These are phyloP conservation scores for Stephania yunnanensis DNA, from an alignment of 164 flowering plant genomes.

Conservation along the genomic window DNA sequence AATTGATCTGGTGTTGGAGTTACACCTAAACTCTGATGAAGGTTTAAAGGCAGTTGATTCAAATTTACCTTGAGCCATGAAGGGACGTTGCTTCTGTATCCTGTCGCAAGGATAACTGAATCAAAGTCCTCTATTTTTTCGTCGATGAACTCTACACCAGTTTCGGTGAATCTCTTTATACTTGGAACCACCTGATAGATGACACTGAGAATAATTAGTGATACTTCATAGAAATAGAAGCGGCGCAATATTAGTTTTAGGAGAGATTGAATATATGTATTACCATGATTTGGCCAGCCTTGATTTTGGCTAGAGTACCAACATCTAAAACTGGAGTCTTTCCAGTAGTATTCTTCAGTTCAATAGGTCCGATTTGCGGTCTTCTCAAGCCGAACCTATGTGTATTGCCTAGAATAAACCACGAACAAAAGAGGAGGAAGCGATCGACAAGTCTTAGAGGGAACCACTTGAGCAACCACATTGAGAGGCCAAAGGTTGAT, in stretches of 20 bases:
- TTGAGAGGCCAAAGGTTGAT: slow-evolving; percentile 44
- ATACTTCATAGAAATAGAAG: background rate
- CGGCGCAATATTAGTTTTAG: background rate
- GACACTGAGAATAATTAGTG: background rate
- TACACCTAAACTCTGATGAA: background rate
- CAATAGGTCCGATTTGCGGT: slow-evolving; percentile 43
- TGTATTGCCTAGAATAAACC: slow-evolving; percentile 37
- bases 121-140: slow-evolving; percentile 29
- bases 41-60: background rate
- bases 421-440: slow-evolving; percentile 28
- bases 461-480: slow-evolving; percentile 43
- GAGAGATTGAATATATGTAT: background rate
- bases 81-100: slow-evolving; percentile 41
- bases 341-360: slow-evolving; percentile 28
- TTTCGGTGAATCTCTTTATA: slow-evolving; percentile 22
- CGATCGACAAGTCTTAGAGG: slow-evolving; percentile 39
- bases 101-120: slow-evolving; percentile 42
- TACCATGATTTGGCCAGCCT: slow-evolving; percentile 29
- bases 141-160: slow-evolving; percentile 31
- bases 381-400: slow-evolving; percentile 30
- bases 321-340: slow-evolving; percentile 40
- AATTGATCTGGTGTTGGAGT: background rate
- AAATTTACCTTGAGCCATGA: slow-evolving; percentile 44
- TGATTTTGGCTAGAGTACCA: slow-evolving; percentile 34
- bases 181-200: slow-evolving; percentile 30